phyloP scores from a whole-genome alignment of 73 alveolate genomes.

The Tetrahymena thermophila region DNA sequence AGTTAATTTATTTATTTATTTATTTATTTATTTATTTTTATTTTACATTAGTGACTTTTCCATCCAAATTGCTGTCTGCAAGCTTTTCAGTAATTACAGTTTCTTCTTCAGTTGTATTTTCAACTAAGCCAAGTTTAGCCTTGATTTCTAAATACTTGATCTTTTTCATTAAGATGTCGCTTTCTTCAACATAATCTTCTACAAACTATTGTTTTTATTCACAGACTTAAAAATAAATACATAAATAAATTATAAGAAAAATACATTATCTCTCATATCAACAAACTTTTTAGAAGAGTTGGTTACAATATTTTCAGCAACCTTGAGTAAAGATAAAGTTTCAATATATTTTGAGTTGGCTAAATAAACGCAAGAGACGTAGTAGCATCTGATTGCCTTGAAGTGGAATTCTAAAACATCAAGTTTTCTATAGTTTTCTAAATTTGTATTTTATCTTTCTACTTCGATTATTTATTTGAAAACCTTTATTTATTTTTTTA shows the following conservation, averaged over 20 bases:
- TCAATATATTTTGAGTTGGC: constrained; percentile 31
- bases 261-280: constrained; percentile 6
- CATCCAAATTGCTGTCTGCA: neutral
- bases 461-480: constrained; percentile 32
- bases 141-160: neutral
- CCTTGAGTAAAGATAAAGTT: constrained; percentile 8
- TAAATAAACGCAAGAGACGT: constrained; percentile 23
- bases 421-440: constrained; percentile 12
- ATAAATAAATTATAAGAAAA: neutral
- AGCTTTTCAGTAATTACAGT: neutral
- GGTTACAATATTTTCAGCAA: constrained; percentile 7
- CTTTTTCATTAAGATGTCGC: neutral
- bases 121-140: neutral
- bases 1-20: neutral
- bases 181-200: neutral
- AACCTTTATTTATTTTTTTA: neutral
- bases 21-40: neutral
- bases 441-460: constrained; percentile 24
- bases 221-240: too few relatives aligned
- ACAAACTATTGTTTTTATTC: neutral
- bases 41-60: neutral
- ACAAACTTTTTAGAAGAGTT: constrained; percentile 23
- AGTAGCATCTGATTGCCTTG: constrained; percentile 28
- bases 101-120: neutral
- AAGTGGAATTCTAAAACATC: constrained; percentile 38